These are phyloP conservation scores for Xerocomus minutiporus DNA, from an alignment of 1,284 basidiomycete species.

Conservation along the genomic window DNA sequence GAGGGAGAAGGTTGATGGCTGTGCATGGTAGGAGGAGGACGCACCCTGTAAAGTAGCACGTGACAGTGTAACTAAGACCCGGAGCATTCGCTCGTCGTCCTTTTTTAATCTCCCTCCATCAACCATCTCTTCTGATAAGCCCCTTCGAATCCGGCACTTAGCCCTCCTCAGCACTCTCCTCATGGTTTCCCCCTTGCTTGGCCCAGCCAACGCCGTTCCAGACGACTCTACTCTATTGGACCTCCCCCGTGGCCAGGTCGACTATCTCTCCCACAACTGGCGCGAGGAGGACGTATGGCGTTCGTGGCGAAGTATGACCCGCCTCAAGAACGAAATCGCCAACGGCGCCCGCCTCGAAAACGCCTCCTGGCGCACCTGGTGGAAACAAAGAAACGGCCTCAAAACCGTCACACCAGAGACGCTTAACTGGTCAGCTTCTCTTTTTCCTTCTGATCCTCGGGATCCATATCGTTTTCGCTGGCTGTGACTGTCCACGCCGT, in stretches of 20 bases:
- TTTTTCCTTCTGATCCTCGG: background rate
- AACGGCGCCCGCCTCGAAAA: constrained; percentile 96
- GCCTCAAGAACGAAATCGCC: constrained; percentile 96
- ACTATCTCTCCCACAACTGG: constrained; percentile 93
- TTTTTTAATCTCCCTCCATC: constrained; percentile 15
- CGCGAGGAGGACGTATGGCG: constrained; percentile 98
- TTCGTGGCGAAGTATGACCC: constrained; percentile 97
- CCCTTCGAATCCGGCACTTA: background rate
- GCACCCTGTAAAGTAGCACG: background rate
- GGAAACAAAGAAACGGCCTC: constrained; percentile 96
- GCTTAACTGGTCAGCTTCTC: constrained; percentile 83
- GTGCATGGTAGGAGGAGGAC: background rate
- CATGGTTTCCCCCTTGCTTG: constrained; percentile 65
- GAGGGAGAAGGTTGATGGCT: background rate
- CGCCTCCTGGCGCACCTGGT: constrained; percentile 98
- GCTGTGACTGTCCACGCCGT: too few species aligned
- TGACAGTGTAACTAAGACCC: background rate
- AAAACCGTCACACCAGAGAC: constrained; percentile 96
- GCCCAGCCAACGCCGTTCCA: constrained; percentile 55
- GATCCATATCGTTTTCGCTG: background rate
- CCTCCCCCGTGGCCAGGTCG: constrained; percentile 68
- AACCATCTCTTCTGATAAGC: constrained; percentile 1
- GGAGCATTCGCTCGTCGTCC: background rate
- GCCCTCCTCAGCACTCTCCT: background rate
- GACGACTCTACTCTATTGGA: constrained; percentile 66